These are phyloP conservation scores for Colletotrichum australisinense DNA, from an alignment of 2,329 filamentous ascomycete species.

Conservation along the genomic window DNA sequence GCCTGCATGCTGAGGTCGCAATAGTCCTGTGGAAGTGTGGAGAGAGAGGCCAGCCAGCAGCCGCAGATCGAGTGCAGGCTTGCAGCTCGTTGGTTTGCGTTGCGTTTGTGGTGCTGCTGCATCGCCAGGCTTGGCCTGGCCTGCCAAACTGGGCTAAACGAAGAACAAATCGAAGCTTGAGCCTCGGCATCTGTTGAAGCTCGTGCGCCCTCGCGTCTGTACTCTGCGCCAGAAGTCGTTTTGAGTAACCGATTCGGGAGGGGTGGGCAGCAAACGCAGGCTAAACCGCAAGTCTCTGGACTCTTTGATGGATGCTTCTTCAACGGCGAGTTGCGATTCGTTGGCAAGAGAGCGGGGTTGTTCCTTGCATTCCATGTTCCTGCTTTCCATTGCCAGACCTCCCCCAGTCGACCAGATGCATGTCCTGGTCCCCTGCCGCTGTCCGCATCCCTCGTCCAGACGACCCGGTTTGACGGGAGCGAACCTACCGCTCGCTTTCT, in stretches of 20 bases:
- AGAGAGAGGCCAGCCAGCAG: not conserved
- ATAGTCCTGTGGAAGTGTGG: not conserved
- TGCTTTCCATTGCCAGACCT: not conserved
- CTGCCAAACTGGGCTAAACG: not conserved
- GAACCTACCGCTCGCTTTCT: slow-evolving; percentile 20
- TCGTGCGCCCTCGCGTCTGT: slow-evolving; percentile 20
- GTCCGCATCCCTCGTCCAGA: slow-evolving; percentile 6
- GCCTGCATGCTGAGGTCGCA: not conserved
- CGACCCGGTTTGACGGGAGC: slow-evolving; percentile 12
- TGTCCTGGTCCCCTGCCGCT: slow-evolving; percentile 2
- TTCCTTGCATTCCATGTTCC: slow-evolving; percentile 2
- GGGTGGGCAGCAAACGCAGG: not conserved
- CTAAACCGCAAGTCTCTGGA: not conserved
- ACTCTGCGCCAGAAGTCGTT: not conserved
- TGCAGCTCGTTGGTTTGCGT: slow-evolving; percentile 5
- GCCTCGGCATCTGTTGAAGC: slow-evolving; percentile 34
- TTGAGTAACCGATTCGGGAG: slow-evolving; percentile 1
- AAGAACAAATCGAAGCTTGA: slow-evolving; percentile 6
- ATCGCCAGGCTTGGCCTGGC: slow-evolving; percentile 21
- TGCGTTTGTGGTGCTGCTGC: slow-evolving; percentile 18
- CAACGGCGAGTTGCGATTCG: slow-evolving; percentile 30
- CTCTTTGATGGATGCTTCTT: not conserved
- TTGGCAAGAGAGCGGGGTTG: not conserved
- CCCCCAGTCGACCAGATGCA: not conserved
- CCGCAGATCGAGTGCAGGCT: not conserved